Evolutionary conservation across 768 basidiomycete species (phyloP), one percentile per base, ranked within the genome.

Genomic region (Podaxis sp.): DNA sequence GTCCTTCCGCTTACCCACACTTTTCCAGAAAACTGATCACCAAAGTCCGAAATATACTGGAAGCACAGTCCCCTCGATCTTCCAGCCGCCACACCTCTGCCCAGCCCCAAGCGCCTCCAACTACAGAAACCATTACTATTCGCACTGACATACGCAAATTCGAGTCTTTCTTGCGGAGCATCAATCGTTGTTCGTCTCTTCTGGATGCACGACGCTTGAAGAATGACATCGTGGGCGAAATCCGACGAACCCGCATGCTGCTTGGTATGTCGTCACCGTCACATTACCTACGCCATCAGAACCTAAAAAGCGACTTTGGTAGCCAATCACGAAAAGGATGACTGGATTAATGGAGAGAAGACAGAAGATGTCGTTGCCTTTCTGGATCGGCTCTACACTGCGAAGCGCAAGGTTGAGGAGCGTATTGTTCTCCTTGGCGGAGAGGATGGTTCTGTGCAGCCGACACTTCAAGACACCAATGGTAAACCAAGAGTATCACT

Each of bases 191-290:
- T 66, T 89, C 89, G 10, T 95, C 90, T 3, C 77, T 98, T 5
- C 72, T 95, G 35, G 97, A 99, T 68, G 95, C 95, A 2, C 82
- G 94, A 57, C 80, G 95, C 23, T 73, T 98, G 40, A 91, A 95
- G 74, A 95, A 92, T 64, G 97, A 99, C 67, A 82, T 99, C 37
- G 86, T 90, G 63, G 84, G 91, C n/a, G 95, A 98, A 75, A 91
- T 96, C 46, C 75, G 96, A 62, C 81, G 87, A 66, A 95, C 93
- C 5, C 82, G 91, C 54, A 66, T 87, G 40, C 69, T 89, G 32
- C 79, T 93, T 18, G 89, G 92, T 92, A 67, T 59, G 79, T 61
- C 14, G 50, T 38, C 5, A 4, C 51, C 38, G 32, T 56, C 16
- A 13, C 16, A 40, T 13, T 21, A 6, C 48, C 25, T 27, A 6